Base-by-base conservation (phyloP, 768 basidiomycete genomes). In the Russula sp. region DNA sequence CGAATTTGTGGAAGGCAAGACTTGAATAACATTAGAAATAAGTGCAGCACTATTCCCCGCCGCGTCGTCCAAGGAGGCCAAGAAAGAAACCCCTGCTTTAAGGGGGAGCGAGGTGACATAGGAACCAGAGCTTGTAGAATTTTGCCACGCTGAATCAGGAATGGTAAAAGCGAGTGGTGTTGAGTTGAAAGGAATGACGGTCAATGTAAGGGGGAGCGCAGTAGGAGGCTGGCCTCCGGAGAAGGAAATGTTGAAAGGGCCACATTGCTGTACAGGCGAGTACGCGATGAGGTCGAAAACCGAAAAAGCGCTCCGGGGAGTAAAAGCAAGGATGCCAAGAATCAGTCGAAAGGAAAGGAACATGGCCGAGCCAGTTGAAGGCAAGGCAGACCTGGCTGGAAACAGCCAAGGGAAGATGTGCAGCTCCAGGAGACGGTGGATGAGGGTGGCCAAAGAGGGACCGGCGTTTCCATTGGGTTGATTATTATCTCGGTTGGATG, bases 11-110 rank as follows among this genome's bases (percentile, higher is more conserved):
- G 79, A 81, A 20, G 76, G 70, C 5, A 75, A 68, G 16, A 85
- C 75, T 18, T 68, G 71, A 36, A 79, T 75, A 16, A 85, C 65
- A 61, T 82, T 78, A 25, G 84, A 85, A 8, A 79, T 73, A 16
- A 61, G 65, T 1, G 79, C 78, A 5, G 77, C 67, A 50, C 70
- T 73, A 7, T 72, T 66, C n/a, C 79, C 81, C 5, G 63, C 60
- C 0, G 71, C 70, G 68, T 82, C 78, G 60, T 83, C 79, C 32
- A 86, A 75, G 11, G 82, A 80, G 7, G 83, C 81, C 45, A 87
- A 66, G 61, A 86, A 84, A 14, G 70, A 68, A 8, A 80, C 77
- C 32, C 76, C 78, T 2, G 76, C 79, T 2, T 76, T 63, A 20
- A 84, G 72, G 6, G 84, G 84, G 2, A 86, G 73, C 66, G 81